Evolutionary conservation across 768 basidiomycete genomes (phyloP), one percentile per base, ranked within the genome.

Genomic region (Amanita phalloides): DNA sequence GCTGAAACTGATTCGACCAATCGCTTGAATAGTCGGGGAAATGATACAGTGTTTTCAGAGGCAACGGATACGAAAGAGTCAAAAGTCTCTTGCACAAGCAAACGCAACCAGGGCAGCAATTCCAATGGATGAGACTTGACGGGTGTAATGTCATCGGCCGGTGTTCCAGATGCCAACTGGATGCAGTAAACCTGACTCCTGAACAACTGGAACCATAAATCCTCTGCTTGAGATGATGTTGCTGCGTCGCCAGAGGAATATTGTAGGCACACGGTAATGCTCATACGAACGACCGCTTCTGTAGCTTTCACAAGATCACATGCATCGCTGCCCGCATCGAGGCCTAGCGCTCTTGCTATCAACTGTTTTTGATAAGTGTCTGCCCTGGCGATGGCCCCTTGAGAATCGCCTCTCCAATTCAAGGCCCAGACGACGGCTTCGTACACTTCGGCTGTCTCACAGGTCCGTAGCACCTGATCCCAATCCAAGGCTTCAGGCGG

Each of bases 11-110:
- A 78, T 57, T 91, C 84, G 37, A 97, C 90, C 3, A 98, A 77
- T 5, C 92, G 82, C 58, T 89, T 92, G 77, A 99, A 95, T 7
- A 99, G 71, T 17, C 81, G 79, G 21, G 96, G 94, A 63, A 99
- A 95, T 0, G 93, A 95, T 4, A 96, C 76, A 0, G 81, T 76
- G 13, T 78, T 78, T 0, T 86, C 81, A 0, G 90, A 84, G 43
- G 85, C 84, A 44, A 86, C 78, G n/a, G 90, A 84, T 17, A 97
- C 83, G 44, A 99, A 76, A 23, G 85, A 77, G 0, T 81, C 72
- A 59, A 98, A 90, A 0, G 90, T 92, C 47, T 79, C 78, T 61
- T 94, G 92, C 7, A 96, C 83, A 8, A 92, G 77, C 1, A 77
- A 66, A 36, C 90, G 84, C 44, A 96, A 66, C 9, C 72, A 65